Base-by-base conservation (phyloP, 306 rosid species). In the Vigna reflexopilosa region DNA sequence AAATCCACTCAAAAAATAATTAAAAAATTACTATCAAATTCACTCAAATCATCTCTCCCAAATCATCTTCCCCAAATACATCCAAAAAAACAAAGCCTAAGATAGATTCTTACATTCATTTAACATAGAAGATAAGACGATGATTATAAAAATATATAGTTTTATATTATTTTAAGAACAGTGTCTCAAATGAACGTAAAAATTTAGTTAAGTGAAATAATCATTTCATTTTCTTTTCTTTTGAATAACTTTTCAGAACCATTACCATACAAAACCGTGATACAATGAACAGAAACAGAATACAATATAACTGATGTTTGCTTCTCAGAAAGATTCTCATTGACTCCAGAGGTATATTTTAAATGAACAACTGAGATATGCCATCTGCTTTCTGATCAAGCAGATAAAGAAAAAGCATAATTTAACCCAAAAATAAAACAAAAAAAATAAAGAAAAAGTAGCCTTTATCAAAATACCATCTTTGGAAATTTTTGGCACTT, bases 251-350 rank as follows among this genome's bases (percentile, higher is more conserved):
- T 26, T 26, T 1, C 28, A 26, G 2, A 26, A 63, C 19, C 56
- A 72, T 76, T 64, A 71, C 45, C 78, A 55, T 70, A 82, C 70
- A 74, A 75, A 79, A 79, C 66, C 50, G 62, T 82, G 62, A 70
- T 67, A 9, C 7, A 62, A 6, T 55, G 12, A 70, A 64, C 76
- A 63, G 24, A 76, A 7, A 48, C 22, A 52, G 58, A 77, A 54
- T 67, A 73, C 47, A 42, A 70, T 76, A 36, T 57, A 69, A 38
- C 51, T 73, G 19, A 20, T 79, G 9, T 67, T 73, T 75, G 76
- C 70, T 84, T 81, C 81, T 40, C 56, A 69, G 48, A 45, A 72
- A 81, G 81, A 85, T 80, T 85, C 87, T 83, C 72, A 83, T 77
- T 67, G 83, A 77, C 87, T 83, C 63, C 19, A 49, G 11, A 69